phyloP scores from a whole-genome alignment of 371 early-diverging fungal genomes.

The Lichtheimia ramosa region DNA sequence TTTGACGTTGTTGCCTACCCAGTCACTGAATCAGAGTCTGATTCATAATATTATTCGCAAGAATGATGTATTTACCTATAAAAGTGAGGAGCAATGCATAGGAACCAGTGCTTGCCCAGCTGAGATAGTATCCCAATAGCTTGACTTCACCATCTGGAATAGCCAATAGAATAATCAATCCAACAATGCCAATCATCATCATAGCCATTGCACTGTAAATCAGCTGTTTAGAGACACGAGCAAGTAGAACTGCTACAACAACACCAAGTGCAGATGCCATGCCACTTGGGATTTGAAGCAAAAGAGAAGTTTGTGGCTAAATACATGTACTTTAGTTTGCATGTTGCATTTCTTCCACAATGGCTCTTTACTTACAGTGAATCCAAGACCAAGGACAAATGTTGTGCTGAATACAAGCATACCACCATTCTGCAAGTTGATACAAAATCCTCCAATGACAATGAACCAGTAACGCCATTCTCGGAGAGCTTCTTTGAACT shows the following conservation, averaged over 20 bases:
- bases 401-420: slow-evolving; percentile 29
- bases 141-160: slow-evolving; percentile 25
- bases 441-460: slow-evolving; percentile 18
- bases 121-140: slow-evolving; percentile 27
- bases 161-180: slow-evolving; percentile 25
- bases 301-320: slow-evolving; percentile 18
- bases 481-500: slow-evolving; percentile 29
- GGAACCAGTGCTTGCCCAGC: slow-evolving; percentile 20
- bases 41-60: no score
- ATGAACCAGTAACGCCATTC: slow-evolving; percentile 28
- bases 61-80: slow-evolving; percentile 14
- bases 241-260: slow-evolving; percentile 5
- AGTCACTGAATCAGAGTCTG: no score
- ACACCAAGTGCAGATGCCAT: slow-evolving; percentile 13
- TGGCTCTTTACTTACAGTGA: slow-evolving; percentile 16
- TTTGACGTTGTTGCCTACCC: slow-evolving; percentile 15
- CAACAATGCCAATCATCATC: slow-evolving; percentile 16
- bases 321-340: not conserved
- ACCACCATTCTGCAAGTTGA: slow-evolving; percentile 35
- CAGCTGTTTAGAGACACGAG: slow-evolving; percentile 9
- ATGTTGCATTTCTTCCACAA: not conserved
- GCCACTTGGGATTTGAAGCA: slow-evolving; percentile 24
- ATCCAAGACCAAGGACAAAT: slow-evolving; percentile 28
- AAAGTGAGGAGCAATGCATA: slow-evolving; percentile 25
- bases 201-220: slow-evolving; percentile 7